These are phyloP conservation scores for Magnusiomyces suaveolens DNA, from an alignment of 1,139 yeast genomes.

Conservation along the genomic window DNA sequence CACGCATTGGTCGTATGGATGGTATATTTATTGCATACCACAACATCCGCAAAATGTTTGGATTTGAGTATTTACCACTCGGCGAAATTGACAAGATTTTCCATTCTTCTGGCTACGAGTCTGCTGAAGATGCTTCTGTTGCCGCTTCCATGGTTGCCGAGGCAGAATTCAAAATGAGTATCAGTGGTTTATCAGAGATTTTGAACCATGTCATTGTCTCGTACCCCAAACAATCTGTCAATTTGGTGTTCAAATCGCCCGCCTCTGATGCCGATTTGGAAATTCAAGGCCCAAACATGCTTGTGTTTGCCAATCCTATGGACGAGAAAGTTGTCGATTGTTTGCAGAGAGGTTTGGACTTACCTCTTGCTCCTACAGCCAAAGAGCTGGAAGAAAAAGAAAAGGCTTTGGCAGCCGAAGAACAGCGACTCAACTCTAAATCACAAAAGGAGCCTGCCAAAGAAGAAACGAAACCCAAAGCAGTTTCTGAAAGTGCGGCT, in stretches of 20 bases:
- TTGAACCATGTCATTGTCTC: slow-evolving; percentile 36
- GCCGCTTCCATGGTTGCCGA: slow-evolving; percentile 48
- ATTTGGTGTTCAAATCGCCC: slow-evolving; percentile 24
- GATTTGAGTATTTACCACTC: slow-evolving; percentile 80
- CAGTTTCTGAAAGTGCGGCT: not conserved
- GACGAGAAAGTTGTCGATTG: slow-evolving; percentile 21
- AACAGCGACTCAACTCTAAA: not conserved
- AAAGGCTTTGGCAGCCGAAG: not conserved
- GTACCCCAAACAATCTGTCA: slow-evolving; percentile 23
- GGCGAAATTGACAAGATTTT: slow-evolving; percentile 55
- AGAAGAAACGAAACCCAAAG: not conserved
- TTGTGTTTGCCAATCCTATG: slow-evolving; percentile 30
- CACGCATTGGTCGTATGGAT: slow-evolving; percentile 93
- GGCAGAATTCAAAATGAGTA: slow-evolving; percentile 56
- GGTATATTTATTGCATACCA: slow-evolving; percentile 92
- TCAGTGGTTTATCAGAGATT: slow-evolving; percentile 47
- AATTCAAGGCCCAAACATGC: slow-evolving; percentile 15
- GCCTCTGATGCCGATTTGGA: slow-evolving; percentile 15
- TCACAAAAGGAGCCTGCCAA: not conserved
- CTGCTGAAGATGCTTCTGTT: slow-evolving; percentile 15
- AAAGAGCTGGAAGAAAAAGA: slow-evolving; percentile 1
- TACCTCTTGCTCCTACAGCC: not conserved
- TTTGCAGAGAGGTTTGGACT: slow-evolving; percentile 18
- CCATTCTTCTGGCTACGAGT: slow-evolving; percentile 33
- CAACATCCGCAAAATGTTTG: slow-evolving; percentile 70